These are phyloP conservation scores for Lophiotrema nucula DNA, from an alignment of 495 filamentous ascomycete species.

Conservation along the genomic window DNA sequence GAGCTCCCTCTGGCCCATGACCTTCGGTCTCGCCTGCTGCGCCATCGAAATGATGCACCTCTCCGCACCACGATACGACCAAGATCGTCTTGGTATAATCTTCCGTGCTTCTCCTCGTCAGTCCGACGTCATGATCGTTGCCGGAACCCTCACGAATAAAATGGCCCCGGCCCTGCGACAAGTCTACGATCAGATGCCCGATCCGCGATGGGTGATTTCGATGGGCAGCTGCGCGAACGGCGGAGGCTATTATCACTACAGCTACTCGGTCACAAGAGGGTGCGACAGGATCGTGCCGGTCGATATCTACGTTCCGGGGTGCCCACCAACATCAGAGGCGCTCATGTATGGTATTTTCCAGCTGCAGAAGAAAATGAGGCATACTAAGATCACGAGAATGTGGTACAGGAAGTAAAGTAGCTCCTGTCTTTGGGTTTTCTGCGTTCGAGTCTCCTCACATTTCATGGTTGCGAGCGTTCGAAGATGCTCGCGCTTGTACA, in stretches of 20 bases:
- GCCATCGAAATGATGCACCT: conserved; percentile 99
- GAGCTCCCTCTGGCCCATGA: conserved; percentile 95
- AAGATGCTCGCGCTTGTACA: conserved; percentile 7
- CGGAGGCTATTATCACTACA: conserved; percentile 93
- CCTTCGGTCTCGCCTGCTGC: conserved; percentile 95
- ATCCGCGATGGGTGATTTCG: conserved; percentile 86
- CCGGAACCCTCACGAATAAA: conserved; percentile 94
- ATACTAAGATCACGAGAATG: conserved; percentile 70
- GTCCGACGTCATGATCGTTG: conserved; percentile 97
- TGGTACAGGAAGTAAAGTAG: conserved; percentile 58
- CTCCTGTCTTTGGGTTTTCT: conserved; percentile 2
- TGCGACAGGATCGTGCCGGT: conserved; percentile 90
- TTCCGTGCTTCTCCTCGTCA: conserved; percentile 94
- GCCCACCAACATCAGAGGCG: conserved; percentile 84
- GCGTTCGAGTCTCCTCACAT: not conserved
- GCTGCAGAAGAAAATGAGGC: conserved; percentile 77
- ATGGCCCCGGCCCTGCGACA: conserved; percentile 94
- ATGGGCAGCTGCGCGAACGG: conserved; percentile 94
- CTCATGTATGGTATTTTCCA: conserved; percentile 86
- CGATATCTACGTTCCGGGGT: conserved; percentile 90
- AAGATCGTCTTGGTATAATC: conserved; percentile 93
- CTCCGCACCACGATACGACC: conserved; percentile 92
- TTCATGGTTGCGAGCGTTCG: not conserved
- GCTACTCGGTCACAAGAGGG: conserved; percentile 81
- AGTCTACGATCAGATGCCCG: conserved; percentile 98